Evolutionary conservation across 768 basidiomycete species (phyloP).

Genomic region (Kwoniella bestiolae): DNA sequence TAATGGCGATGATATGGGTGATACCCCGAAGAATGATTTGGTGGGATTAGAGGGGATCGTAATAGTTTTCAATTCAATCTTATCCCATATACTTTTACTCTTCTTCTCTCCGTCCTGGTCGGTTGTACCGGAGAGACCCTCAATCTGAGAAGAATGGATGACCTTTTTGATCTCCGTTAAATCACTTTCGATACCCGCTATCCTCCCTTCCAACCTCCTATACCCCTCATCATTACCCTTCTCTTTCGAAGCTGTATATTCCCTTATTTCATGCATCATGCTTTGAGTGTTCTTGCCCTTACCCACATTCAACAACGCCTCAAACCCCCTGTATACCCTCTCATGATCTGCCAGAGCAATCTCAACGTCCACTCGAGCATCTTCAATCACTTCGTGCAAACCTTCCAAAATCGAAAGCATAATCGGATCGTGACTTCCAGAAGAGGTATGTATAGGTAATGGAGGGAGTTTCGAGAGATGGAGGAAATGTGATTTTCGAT

Average conservation of each 20-base stretch:
- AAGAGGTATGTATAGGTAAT: background rate
- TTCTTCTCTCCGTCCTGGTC: conserved; percentile 4
- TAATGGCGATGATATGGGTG: conserved; percentile 16
- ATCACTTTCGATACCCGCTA: conserved; percentile 50
- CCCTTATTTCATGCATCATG: conserved; percentile 39
- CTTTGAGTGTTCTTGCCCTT: conserved; percentile 20
- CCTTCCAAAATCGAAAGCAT: conserved; percentile 47
- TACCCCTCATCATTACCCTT: conserved; percentile 27
- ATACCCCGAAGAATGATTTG: background rate
- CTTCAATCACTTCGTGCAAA: conserved; percentile 56
- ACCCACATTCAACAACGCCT: conserved; percentile 51
- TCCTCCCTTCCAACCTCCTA: conserved; percentile 32
- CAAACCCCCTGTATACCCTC: conserved; percentile 50
- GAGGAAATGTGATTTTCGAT: conserved; percentile 24
- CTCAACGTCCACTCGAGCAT: conserved; percentile 57
- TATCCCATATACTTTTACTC: conserved; percentile 28
- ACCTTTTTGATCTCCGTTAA: conserved; percentile 45
- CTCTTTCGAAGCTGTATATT: conserved; percentile 34
- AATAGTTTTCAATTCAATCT: conserved; percentile 28
- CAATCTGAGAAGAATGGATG: conserved; percentile 32
- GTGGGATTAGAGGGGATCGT: conserved; percentile 2
- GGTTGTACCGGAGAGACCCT: conserved; percentile 32
- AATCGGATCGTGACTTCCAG: conserved; percentile 36
- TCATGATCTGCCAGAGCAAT: conserved; percentile 56
- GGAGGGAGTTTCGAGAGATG: conserved; percentile 22